Evolutionary conservation across 306 rosid species (phyloP).

Genomic region (Ormosia semicastrata): DNA sequence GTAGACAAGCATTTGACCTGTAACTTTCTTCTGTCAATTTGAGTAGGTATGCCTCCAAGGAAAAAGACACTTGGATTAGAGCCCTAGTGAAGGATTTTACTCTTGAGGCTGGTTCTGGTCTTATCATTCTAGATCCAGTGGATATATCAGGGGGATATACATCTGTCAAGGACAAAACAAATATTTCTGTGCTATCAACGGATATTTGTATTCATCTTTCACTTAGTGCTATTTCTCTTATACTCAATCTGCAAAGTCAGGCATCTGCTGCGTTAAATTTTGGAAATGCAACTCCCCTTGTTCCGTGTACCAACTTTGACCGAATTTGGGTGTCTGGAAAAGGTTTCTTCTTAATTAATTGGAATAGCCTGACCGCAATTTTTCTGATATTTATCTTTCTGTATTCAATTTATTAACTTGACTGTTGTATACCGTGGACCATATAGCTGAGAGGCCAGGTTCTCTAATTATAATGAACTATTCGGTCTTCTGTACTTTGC

Average conservation of each 20-base stretch:
- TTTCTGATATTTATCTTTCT: conserved; percentile 2
- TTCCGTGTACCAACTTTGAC: conserved; percentile 80
- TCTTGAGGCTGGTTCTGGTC: conserved; percentile 96
- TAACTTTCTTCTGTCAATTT: conserved; percentile 27
- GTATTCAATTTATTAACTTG: conserved; percentile 8
- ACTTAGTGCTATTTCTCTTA: conserved; percentile 78
- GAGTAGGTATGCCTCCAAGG: conserved; percentile 92
- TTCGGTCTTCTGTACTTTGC: conserved; percentile 30
- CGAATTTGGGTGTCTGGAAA: conserved; percentile 83
- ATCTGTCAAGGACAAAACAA: conserved; percentile 91
- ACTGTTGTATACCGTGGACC: neutral
- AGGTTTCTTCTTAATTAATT: conserved; percentile 51
- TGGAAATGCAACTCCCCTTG: conserved; percentile 77
- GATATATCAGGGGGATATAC: conserved; percentile 98
- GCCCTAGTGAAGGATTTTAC: conserved; percentile 92
- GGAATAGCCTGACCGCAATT: neutral
- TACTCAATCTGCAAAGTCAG: conserved; percentile 86
- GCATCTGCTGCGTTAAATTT: conserved; percentile 72
- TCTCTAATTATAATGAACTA: conserved; percentile 12
- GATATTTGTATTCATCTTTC: conserved; percentile 94
- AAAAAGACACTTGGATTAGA: conserved; percentile 91
- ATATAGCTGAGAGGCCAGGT: conserved; percentile 14
- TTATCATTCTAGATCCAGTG: conserved; percentile 86
- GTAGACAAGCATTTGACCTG: conserved; percentile 3
- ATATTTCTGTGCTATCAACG: conserved; percentile 79